Evolutionary conservation across 106 monocot species (phyloP), one percentile per base, ranked within the genome.

Genomic region (Chionographis japonica): DNA sequence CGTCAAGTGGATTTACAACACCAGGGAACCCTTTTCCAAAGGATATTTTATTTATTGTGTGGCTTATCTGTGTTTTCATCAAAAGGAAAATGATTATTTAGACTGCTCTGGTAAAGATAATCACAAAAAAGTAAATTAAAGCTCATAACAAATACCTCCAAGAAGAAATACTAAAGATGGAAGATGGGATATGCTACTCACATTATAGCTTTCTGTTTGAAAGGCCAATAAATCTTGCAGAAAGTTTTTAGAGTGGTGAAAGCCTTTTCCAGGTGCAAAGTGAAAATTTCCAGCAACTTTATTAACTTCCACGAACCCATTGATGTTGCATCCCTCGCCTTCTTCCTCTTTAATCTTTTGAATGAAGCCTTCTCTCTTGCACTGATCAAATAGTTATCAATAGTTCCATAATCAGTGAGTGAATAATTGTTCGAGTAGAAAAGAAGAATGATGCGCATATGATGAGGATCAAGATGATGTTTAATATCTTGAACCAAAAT

Each of bases 261-360:
- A 79, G 74, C 83, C 75, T 78, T 98, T 92, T 68, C 89, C 97
- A 77, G 87, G 85, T 65, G 97, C 84, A 79, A 98, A 98, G 69
- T 98, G 92, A 71, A 98, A 92, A 81, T 83, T 98, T 77, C 97
- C 97, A 68, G 97, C 97, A 27, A 98, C 97, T 90, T 92, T 98
- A 74, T 72, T 98, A 12, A 98, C 97, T 75, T 98, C 89, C 81
- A 98, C 51, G 72, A 98, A 92, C 52, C 97, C 97, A 69, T 98
- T 75, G 37, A 98, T 76, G 68, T 83, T 98, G 81, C 97, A 98
- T 68, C 97, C 97, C 90, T 98, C 97, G 52, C 97, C 97, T 40
- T 80, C 80, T 78, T 98, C 97, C 68, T 98, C 92, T 69, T 90
- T 98, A 63, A 98, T 70, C 71, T 82, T 86, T 68, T 87, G 84